phyloP scores from a whole-genome alignment of 306 rosid genomes.

The Styphnolobium japonicum region DNA sequence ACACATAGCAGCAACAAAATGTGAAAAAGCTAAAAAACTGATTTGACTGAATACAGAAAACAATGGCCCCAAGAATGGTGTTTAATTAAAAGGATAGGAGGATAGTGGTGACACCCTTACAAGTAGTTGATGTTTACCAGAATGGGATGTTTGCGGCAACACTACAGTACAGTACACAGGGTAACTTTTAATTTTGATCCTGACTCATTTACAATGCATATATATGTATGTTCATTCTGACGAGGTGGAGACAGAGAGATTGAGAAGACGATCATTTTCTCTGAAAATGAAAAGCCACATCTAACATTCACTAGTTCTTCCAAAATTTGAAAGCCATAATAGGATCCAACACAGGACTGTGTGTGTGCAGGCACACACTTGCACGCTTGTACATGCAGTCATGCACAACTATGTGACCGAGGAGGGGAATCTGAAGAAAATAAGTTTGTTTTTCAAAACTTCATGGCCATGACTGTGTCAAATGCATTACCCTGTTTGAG shows the following conservation, averaged over 20 bases:
- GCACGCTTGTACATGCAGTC: no score
- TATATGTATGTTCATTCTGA: not conserved
- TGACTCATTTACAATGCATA: not conserved
- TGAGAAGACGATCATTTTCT: not conserved
- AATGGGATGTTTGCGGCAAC: not conserved
- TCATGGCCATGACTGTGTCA: no score
- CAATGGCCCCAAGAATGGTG: not conserved
- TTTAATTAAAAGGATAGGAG: not conserved
- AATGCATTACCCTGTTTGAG: no score
- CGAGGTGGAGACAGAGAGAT: not conserved
- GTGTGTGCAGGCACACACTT: no score
- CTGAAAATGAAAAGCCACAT: not conserved
- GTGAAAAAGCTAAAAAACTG: not conserved
- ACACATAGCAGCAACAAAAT: not conserved
- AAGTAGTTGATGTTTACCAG: not conserved
- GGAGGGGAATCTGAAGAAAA: no score
- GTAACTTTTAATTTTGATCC: not conserved
- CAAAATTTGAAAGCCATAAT: no score
- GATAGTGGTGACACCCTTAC: not conserved
- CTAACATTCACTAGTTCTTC: not conserved
- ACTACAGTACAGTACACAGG: no score
- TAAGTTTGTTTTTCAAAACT: no score
- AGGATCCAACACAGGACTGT: no score
- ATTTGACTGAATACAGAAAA: not conserved
- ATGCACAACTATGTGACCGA: no score